Evolutionary conservation across 2,329 filamentous ascomycete genomes (phyloP).

Genomic region (Penicillium sp.): DNA sequence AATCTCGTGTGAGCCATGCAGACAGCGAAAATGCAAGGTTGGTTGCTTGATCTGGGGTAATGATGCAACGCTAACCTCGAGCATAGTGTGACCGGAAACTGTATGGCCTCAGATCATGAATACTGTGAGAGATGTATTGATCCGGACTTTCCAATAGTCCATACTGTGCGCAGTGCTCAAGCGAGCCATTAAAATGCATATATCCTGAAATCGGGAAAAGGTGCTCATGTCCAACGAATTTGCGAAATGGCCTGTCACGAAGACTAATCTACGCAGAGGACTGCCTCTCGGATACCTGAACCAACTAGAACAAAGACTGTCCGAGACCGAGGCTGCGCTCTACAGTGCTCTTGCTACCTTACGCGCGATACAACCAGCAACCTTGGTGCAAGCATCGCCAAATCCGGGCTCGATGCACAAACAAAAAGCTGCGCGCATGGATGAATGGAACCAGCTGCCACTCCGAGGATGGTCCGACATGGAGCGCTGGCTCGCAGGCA

Average conservation of each 20-base stretch:
- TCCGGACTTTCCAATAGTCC: slow-evolving; percentile 12
- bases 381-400: slow-evolving; percentile 6
- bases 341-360: slow-evolving; percentile 24
- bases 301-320: slow-evolving; percentile 25
- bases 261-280: slow-evolving; percentile 15
- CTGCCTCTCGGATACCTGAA: slow-evolving; percentile 27
- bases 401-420: slow-evolving; percentile 12
- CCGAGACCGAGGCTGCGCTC: slow-evolving; percentile 26
- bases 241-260: neutral
- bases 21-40: slow-evolving; percentile 29
- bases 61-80: slow-evolving; percentile 8
- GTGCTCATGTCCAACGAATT: neutral
- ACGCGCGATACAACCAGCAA: slow-evolving; percentile 11
- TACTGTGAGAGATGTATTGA: neutral
- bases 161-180: slow-evolving; percentile 23
- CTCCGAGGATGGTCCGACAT: slow-evolving; percentile 21
- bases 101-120: slow-evolving; percentile 10
- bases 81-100: slow-evolving; percentile 26
- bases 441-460: slow-evolving; percentile 25
- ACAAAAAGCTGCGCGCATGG: slow-evolving; percentile 24
- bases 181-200: slow-evolving; percentile 20
- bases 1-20: slow-evolving; percentile 26
- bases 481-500: slow-evolving; percentile 20
- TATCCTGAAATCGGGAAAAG: slow-evolving; percentile 28
- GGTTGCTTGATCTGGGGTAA: neutral